These are phyloP conservation scores for Tuber aestivum DNA, from an alignment of 495 filamentous ascomycete genomes.

Conservation along the genomic window DNA sequence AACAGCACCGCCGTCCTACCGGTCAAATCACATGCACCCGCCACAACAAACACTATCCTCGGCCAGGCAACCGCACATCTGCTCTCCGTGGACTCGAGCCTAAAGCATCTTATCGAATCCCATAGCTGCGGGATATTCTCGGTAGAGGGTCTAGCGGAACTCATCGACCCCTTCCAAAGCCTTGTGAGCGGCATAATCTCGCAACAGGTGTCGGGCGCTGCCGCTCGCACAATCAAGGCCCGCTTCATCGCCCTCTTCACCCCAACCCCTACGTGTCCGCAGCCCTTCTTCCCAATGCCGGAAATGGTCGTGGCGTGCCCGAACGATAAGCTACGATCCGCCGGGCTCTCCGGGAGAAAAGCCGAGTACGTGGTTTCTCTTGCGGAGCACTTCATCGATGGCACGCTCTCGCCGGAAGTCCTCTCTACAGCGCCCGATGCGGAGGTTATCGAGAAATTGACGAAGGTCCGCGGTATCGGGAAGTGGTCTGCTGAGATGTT, in stretches of 20 bases:
- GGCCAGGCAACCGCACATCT: slow-evolving; percentile 73
- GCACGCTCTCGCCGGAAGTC: slow-evolving; percentile 68
- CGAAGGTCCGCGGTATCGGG: slow-evolving; percentile 80
- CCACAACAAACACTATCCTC: slow-evolving; percentile 64
- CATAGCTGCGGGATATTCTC: slow-evolving; percentile 74
- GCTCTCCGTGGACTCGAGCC: slow-evolving; percentile 64
- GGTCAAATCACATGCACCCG: slow-evolving; percentile 52
- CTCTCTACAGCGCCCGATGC: slow-evolving; percentile 74
- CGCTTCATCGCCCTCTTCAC: slow-evolving; percentile 79
- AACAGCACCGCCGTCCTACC: slow-evolving; percentile 59
- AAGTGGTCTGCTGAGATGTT: slow-evolving; percentile 97
- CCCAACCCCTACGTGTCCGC: slow-evolving; percentile 38
- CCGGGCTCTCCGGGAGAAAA: slow-evolving; percentile 83
- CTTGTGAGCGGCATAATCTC: slow-evolving; percentile 83
- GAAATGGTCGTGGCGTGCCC: slow-evolving; percentile 57
- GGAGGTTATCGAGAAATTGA: slow-evolving; percentile 72
- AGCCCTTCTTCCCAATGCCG: slow-evolving; percentile 64
- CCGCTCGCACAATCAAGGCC: slow-evolving; percentile 76
- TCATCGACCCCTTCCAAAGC: slow-evolving; percentile 79
- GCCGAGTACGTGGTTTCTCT: slow-evolving; percentile 88
- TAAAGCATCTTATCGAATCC: slow-evolving; percentile 65
- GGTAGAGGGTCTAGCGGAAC: slow-evolving; percentile 71
- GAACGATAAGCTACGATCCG: slow-evolving; percentile 65
- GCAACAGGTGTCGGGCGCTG: slow-evolving; percentile 90
- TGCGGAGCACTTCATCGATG: slow-evolving; percentile 68